Base-by-base conservation (phyloP, 225 moss, liverwort and hornwort species). In the Neckera pumila region DNA sequence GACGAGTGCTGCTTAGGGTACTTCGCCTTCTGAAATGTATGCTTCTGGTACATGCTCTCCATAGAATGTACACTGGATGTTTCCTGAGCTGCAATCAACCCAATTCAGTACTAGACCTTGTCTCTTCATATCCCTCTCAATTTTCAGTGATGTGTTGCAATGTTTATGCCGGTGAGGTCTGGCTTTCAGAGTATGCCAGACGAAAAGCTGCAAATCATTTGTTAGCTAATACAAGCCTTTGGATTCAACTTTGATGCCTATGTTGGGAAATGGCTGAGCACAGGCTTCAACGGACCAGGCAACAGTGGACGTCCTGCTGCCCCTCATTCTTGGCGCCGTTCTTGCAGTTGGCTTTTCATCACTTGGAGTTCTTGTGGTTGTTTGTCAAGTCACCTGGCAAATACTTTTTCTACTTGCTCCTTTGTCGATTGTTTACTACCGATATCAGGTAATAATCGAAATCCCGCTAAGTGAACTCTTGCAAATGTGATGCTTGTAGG, bases 201-300 rank as follows among this genome's bases (percentile, higher is more conserved):
- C 10, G 47, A 59, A 80, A 45, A 66, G 33, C n/a, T 66, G 86
- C 27, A 70, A 27, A 47, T 60, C 15, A 45, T 58, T 57, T 77
- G 42, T 66, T 56, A 25, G 11, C 22, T 54, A 65, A 45, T 13
- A 25, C 69, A 57, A 57, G 51, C 34, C 14, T 60, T 79, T 53
- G 70, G 40, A 71, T 45, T 26, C 79, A 51, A 40, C 40, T 79
- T 59, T 58, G 70, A 71, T 84, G 59, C 56, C 58, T 88, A 36
- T 47, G 17, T 73, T 81, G 76, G 38, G 65, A 65, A 65, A 64
- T 80, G 71, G 20, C 63, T 88, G 78, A 76, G 76, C 80, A 65
- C 90, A 94, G 94, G 92, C 94, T 67, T 92, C 94, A 57, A 94
- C 93, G 28, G 94, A 94, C 81, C 94, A 94, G 82, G 92, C 94